Conservation (phyloP, 2,329 filamentous ascomycete genomes). For the Talaromyces sp. region DNA sequence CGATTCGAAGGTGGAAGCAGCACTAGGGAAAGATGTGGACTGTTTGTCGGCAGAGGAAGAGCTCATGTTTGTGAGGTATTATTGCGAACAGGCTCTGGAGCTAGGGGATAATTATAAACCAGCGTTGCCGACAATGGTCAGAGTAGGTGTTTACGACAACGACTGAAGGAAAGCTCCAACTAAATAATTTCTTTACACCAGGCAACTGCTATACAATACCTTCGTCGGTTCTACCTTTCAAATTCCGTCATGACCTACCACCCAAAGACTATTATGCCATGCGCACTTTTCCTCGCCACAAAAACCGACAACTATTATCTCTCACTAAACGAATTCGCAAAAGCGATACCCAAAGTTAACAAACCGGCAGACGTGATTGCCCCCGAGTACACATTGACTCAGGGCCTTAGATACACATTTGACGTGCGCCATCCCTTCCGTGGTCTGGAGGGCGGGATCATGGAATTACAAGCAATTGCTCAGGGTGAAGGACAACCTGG, state of each 20-base stretch:
- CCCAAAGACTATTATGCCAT: slow-evolving; percentile 82
- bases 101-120: slow-evolving; percentile 59
- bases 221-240: slow-evolving; percentile 91
- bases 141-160: slow-evolving; percentile 42
- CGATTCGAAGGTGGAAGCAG: slow-evolving; percentile 33
- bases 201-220: slow-evolving; percentile 82
- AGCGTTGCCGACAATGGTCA: slow-evolving; percentile 58
- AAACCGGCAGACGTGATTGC: slow-evolving; percentile 80
- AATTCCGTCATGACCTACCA: slow-evolving; percentile 97
- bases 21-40: slow-evolving; percentile 56
- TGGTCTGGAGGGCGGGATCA: slow-evolving; percentile 78
- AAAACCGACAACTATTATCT: slow-evolving; percentile 88
- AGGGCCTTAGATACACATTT: slow-evolving; percentile 89
- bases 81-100: slow-evolving; percentile 62
- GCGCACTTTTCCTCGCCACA: slow-evolving; percentile 85
- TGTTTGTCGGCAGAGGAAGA: slow-evolving; percentile 85
- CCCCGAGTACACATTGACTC: slow-evolving; percentile 88
- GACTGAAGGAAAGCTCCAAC: background rate
- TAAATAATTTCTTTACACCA: slow-evolving; percentile 28
- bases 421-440: slow-evolving; percentile 90
- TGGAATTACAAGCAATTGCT: slow-evolving; percentile 72
- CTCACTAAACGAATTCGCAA: slow-evolving; percentile 64
- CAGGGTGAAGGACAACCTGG: slow-evolving; percentile 55
- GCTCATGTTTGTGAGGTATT: slow-evolving; percentile 75
- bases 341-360: slow-evolving; percentile 67